These are phyloP conservation scores for Solanum lycopersicoides DNA, from an alignment of 257 asterid genomes.

Conservation along the genomic window DNA sequence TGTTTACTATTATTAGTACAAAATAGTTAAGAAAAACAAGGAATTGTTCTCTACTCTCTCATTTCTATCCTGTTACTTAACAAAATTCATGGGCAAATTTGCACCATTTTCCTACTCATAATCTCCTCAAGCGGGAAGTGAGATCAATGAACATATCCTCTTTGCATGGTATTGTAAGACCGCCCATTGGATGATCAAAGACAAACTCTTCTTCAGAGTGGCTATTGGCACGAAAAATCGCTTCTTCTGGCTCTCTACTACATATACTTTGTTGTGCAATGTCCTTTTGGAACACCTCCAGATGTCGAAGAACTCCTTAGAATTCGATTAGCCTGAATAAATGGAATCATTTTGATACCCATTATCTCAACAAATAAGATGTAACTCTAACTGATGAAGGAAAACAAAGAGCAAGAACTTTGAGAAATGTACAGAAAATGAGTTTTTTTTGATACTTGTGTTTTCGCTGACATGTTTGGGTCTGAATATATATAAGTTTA, in stretches of 20 bases:
- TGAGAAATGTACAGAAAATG: no score
- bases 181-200: neutral
- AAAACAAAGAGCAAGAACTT: neutral
- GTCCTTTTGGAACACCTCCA: neutral
- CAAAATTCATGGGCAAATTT: neutral
- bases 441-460: neutral
- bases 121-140: neutral
- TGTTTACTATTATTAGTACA: neutral
- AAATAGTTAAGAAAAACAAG: neutral
- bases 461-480: neutral
- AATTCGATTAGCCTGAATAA: neutral
- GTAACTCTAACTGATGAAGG: neutral
- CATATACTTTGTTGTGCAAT: neutral
- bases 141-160: neutral
- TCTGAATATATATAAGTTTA: neutral
- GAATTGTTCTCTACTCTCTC: neutral
- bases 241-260: neutral
- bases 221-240: neutral
- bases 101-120: neutral
- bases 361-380: neutral
- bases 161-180: neutral
- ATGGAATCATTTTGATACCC: neutral
- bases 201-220: neutral
- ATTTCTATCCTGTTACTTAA: neutral
- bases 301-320: neutral